These are phyloP conservation scores for Suhomyces sp. DNA, from an alignment of 805 yeast species.

Conservation along the genomic window DNA sequence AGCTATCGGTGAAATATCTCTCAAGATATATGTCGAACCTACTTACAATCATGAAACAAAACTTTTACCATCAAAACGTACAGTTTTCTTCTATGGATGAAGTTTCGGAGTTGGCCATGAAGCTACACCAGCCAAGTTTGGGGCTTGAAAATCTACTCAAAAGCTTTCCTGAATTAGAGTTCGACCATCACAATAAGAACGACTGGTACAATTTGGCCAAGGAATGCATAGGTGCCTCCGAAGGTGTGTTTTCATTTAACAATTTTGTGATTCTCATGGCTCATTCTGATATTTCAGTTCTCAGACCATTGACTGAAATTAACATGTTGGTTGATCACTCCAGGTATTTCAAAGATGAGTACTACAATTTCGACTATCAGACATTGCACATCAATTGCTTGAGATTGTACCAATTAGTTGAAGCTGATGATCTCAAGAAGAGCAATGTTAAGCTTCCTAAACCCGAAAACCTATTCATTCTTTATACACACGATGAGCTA, in stretches of 20 bases:
- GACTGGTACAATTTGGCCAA: conserved; percentile 46
- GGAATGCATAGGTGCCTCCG: conserved; percentile 32
- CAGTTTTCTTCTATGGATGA: conserved; percentile 46
- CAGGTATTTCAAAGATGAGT: conserved; percentile 27
- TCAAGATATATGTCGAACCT: conserved; percentile 47
- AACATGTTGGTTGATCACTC: background rate
- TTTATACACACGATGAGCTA: conserved; percentile 26
- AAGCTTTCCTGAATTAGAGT: conserved; percentile 37
- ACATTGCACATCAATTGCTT: conserved; percentile 4
- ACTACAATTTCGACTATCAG: conserved; percentile 45
- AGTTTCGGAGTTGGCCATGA: conserved; percentile 38
- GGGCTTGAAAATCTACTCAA: conserved; percentile 42
- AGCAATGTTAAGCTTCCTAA: conserved; percentile 19
- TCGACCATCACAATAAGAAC: conserved; percentile 27
- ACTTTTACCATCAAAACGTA: conserved; percentile 37
- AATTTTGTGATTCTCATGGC: background rate
- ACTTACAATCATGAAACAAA: conserved; percentile 45
- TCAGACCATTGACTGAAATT: conserved; percentile 2
- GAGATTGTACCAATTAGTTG: background rate
- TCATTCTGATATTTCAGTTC: background rate
- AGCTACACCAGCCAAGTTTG: conserved; percentile 29
- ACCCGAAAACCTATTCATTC: conserved; percentile 35
- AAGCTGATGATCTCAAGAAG: background rate
- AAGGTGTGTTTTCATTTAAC: conserved; percentile 16
- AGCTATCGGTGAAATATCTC: conserved; percentile 17